These are phyloP conservation scores for Tetrahymena thermophila DNA, from an alignment of 73 alveolate genomes.

Conservation along the genomic window DNA sequence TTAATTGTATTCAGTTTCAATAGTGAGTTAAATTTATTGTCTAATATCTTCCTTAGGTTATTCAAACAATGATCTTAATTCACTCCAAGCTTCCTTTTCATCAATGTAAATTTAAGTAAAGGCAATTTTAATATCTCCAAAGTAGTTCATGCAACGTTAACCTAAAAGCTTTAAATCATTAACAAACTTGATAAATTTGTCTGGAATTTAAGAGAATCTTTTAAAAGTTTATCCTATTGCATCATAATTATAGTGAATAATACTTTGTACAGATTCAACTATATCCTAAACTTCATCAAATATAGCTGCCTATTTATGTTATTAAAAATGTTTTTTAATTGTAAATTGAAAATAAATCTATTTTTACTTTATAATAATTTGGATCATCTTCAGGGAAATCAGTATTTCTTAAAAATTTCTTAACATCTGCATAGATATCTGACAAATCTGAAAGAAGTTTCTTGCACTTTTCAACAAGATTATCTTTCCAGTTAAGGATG, in stretches of 20 bases:
- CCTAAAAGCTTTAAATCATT: background rate
- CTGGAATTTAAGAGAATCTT: background rate
- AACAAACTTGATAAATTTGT: background rate
- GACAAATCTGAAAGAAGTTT: background rate
- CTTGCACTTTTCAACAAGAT: background rate
- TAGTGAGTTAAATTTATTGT: background rate
- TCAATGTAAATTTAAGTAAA: background rate
- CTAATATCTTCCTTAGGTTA: background rate
- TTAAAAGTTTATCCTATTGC: background rate
- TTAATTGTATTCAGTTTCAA: background rate
- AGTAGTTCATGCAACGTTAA: background rate
- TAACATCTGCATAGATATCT: background rate
- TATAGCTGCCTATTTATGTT: background rate
- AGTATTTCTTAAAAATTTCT: background rate
- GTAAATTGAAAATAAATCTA: background rate
- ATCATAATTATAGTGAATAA: background rate
- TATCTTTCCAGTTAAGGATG: background rate
- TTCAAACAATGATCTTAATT: background rate
- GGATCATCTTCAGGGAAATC: background rate
- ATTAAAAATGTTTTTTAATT: background rate
- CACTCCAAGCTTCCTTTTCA: background rate
- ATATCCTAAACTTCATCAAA: background rate
- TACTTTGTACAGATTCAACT: background rate
- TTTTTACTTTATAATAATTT: background rate
- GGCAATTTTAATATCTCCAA: background rate